Conservation (phyloP, 345 rosid genomes). For the Camelina hispida region DNA sequence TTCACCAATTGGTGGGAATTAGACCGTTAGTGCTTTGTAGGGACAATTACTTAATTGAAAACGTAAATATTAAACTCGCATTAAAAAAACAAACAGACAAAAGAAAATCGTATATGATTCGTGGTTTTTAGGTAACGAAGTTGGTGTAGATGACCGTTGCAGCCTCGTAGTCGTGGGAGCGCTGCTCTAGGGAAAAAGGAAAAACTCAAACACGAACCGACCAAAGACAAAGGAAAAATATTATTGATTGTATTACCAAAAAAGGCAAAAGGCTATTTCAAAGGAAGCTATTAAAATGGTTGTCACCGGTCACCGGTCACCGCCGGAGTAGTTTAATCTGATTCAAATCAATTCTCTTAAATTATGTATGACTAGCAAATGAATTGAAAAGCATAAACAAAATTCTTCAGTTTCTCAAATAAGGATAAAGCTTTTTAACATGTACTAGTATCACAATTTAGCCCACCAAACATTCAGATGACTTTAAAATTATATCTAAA, state of each 20-base stretch:
- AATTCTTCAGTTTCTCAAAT: not conserved
- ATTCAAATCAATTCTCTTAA: too few species aligned
- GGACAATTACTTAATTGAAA: conserved; percentile 21
- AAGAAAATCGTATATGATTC: not conserved
- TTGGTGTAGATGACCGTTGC: conserved; percentile 43
- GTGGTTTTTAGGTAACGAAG: conserved; percentile 35
- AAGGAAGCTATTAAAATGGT: not conserved
- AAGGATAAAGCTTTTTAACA: conserved; percentile 7
- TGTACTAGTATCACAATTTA: not conserved
- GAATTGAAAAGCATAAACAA: not conserved
- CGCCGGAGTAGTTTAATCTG: not conserved
- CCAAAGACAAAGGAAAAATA: not conserved
- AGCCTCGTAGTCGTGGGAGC: conserved; percentile 30
- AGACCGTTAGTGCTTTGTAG: conserved; percentile 42
- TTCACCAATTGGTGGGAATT: conserved; percentile 29
- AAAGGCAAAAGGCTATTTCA: not conserved
- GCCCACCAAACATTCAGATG: conserved; percentile 8
- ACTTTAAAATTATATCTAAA: not conserved
- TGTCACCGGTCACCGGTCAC: not conserved
- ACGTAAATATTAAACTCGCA: conserved; percentile 19
- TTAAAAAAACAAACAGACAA: too few species aligned
- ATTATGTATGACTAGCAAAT: too few species aligned
- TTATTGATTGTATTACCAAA: not conserved
- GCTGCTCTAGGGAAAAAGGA: not conserved
- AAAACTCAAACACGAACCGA: not conserved